Evolutionary conservation across 139 green algal species (phyloP), one percentile per base, ranked within the genome.

Genomic region (Edaphochlamys debaryana): DNA sequence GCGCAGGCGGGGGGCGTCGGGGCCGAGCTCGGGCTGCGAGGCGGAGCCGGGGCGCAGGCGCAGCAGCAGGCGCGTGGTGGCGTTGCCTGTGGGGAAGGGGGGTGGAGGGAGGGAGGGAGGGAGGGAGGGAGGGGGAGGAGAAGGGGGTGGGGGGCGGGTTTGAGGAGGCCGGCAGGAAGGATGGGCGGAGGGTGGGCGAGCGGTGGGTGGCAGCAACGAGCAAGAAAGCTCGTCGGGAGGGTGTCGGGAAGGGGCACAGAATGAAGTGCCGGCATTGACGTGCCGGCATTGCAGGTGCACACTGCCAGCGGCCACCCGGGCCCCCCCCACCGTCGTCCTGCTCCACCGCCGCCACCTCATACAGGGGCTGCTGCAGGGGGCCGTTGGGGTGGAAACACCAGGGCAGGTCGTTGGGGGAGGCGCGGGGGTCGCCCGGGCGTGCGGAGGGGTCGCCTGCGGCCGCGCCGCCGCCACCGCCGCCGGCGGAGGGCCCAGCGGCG

Each of bases 351-450:
- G 20, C 54, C 54, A 81, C 58, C 38, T 27, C 58, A 8, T 81
- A 81, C 58, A 81, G 58, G 15, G 74, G 60, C 40, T 81, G 50
- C 4, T 60, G 22, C 37, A 40, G 32, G 27, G 62, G 54, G 29
- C 58, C 63, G 42, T 82, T 82, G 41, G 76, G 76, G 34, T 67
- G 60, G 76, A 82, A 82, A 42, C 76, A 82, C 76, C 76, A 82
- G 25, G 76, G 63, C 32, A 82, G 3, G 29, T 82, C 76, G 23
- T 82, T 71, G 29, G 29, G 1, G 69, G 42, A 29, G 29, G 42
- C 40, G 68, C 15, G 15, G 48, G 11, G 69, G 38, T 36, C 38
- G n/a, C 67, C 2, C 34, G 4, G 62, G 27, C 58, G 9, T 8
- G 27, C 25, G 60, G 8, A 30, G 64, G 64, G 34, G 34, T 19